phyloP scores from a whole-genome alignment of 257 asterid genomes.

The Leonotis leonurus region DNA sequence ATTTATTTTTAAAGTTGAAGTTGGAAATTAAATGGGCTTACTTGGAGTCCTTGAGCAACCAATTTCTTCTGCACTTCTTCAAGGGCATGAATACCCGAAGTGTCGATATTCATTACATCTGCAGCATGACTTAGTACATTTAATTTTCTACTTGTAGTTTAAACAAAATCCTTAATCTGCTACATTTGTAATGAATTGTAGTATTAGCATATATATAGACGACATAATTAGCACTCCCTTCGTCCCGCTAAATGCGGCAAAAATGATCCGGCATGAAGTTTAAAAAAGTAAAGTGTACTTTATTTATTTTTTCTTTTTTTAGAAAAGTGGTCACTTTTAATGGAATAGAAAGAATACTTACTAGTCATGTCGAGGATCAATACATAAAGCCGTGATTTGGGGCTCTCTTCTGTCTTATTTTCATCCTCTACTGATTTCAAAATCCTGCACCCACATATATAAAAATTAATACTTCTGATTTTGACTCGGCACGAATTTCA shows the following conservation, averaged over 20 bases:
- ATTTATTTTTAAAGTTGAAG: background rate
- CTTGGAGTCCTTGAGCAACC: constrained; percentile 38
- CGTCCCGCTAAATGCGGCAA: too few species aligned
- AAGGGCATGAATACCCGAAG: constrained; percentile 60
- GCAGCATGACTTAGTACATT: too few species aligned
- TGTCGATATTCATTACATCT: constrained; percentile 73
- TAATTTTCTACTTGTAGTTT: too few species aligned
- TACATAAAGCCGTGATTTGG: constrained; percentile 30
- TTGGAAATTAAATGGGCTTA: constrained; percentile 19
- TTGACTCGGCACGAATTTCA: too few species aligned
- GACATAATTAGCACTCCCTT: too few species aligned
- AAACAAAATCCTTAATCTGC: too few species aligned
- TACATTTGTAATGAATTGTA: too few species aligned
- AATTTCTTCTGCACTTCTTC: constrained; percentile 55
- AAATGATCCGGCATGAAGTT: too few species aligned
- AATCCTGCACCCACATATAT: constrained; percentile 36
- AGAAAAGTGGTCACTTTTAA: too few species aligned
- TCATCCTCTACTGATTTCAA: constrained; percentile 31
- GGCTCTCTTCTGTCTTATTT: constrained; percentile 26
- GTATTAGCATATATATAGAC: too few species aligned
- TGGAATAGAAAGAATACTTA: constrained; percentile 22
- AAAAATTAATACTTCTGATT: background rate
- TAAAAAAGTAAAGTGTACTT: too few species aligned
- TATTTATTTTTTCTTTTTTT: too few species aligned
- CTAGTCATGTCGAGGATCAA: constrained; percentile 69